A percentile compares a stretch with the other conserved stretches of the same genome.
These are phyloP conservation scores for Heterobasidion annosum DNA, from an alignment of 1,284 basidiomycete species.

Conservation along the genomic window DNA sequence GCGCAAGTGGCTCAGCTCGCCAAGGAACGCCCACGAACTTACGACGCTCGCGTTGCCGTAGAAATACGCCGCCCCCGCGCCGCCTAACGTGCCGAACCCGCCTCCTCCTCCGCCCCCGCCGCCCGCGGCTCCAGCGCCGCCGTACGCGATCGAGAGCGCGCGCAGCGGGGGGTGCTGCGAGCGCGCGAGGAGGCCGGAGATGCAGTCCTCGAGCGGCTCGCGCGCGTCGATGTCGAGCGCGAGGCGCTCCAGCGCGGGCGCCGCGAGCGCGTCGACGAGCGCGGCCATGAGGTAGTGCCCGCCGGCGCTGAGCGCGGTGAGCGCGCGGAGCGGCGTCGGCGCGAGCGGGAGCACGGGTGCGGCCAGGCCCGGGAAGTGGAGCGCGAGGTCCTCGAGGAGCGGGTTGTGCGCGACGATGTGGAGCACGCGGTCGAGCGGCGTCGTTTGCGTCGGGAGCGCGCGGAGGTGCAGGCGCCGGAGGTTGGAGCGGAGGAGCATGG, in stretches of 20 bases:
- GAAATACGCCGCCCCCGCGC: background rate
- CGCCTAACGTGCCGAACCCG: constrained; percentile 20
- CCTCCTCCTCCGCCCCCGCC: constrained; percentile 20
- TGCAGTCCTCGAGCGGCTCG: constrained; percentile 59
- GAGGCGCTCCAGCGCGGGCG: constrained; percentile 46
- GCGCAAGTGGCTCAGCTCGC: constrained; percentile 36
- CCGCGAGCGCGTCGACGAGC: constrained; percentile 50
- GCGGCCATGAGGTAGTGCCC: constrained; percentile 56
- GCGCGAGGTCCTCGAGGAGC: constrained; percentile 40
- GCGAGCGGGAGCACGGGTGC: constrained; percentile 52
- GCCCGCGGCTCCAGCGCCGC: constrained; percentile 28
- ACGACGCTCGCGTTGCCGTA: constrained; percentile 12
- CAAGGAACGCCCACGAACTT: constrained; percentile 37
- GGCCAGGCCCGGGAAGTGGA: constrained; percentile 52
- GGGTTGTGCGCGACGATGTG: constrained; percentile 50
- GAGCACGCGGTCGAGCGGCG: constrained; percentile 57
- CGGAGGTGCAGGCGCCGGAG: constrained; percentile 51
- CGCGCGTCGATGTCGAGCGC: constrained; percentile 59
- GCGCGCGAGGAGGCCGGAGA: constrained; percentile 47
- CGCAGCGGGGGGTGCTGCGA: constrained; percentile 46
- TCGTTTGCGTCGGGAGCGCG: constrained; percentile 49
- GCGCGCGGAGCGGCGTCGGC: constrained; percentile 36
- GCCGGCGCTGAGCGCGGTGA: constrained; percentile 48
- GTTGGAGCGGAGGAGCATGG: constrained; percentile 43
- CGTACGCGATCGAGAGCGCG: constrained; percentile 52